Base-by-base conservation (phyloP, 1,284 basidiomycete species). In the Sporisorium reilianum region DNA sequence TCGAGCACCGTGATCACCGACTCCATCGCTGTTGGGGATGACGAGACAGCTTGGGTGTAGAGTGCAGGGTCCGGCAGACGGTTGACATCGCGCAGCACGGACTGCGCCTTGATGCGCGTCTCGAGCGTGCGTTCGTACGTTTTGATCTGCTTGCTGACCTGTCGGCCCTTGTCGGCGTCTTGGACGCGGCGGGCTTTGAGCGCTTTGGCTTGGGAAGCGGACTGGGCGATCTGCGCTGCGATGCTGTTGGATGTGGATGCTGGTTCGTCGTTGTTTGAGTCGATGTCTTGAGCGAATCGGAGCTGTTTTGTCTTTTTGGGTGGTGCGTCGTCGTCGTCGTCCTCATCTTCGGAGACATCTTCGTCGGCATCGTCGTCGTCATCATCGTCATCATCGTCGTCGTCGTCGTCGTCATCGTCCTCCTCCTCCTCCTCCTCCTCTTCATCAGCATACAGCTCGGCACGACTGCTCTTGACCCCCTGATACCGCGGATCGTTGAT, bases 61-160 rank as follows among this genome's bases (percentile, higher is more conserved):
- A 52, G 14, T 0, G 34, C 16, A 3, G 71, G 64, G 38, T 67
- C 60, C 1, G 69, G 72, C 22, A 72, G 65, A 16, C 61, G 58
- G 54, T 75, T 71, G 46, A 72, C 62, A 30, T 75, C 59, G 11
- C 75, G 66, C 16, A 74, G 48, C 1, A 66, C 63, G 25, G 70
- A 73, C 46, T 83, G 81, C 22, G 75, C 68, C 26, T 80, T 72
- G 64, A 83, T 83, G 9, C 81, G 75, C 0, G 70, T 64, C 20
- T 80, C 79, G 20, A 83, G 75, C 2, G 74, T 53, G 14, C 77
- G 69, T 48, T 80, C 80, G 73, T 75, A 82, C 0, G 65, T 68
- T 44, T 77, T 73, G 55, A 80, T 73, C 45, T 80, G 81, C 62
- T 75, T 79, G 26, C 75, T 72, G 6, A 80, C 78, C 32, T 79